These are phyloP conservation scores for Penicillium glabrum DNA, from an alignment of 2,329 filamentous ascomycete genomes.

Conservation along the genomic window DNA sequence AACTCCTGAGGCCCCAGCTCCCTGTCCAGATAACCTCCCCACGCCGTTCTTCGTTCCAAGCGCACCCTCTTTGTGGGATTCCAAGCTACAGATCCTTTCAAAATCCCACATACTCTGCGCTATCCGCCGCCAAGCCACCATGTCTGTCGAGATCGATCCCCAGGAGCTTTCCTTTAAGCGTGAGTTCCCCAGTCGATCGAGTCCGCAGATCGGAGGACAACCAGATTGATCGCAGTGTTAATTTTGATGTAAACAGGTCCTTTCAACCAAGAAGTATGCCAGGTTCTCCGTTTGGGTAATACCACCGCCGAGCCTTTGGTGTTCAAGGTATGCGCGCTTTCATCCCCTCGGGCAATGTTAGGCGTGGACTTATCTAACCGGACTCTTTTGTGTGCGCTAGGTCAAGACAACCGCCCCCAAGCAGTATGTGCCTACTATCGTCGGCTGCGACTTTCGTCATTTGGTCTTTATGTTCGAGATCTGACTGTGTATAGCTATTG, in stretches of 20 bases:
- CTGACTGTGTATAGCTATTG: slow-evolving; percentile 70
- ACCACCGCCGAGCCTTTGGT: slow-evolving; percentile 58
- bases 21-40: slow-evolving; percentile 17
- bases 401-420: slow-evolving; percentile 99
- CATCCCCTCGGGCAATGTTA: slow-evolving; percentile 7
- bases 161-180: slow-evolving; percentile 90
- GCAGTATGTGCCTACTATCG: slow-evolving; percentile 66
- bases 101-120: not conserved
- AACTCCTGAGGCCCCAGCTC: slow-evolving; percentile 21
- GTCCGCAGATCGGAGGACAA: not conserved
- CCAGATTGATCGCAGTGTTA: slow-evolving; percentile 17
- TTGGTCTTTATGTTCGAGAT: slow-evolving; percentile 3
- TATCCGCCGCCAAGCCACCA: slow-evolving; percentile 46
- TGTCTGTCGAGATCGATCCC: slow-evolving; percentile 95
- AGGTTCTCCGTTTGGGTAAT: slow-evolving; percentile 61
- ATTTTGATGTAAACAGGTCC: slow-evolving; percentile 49
- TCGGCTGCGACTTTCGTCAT: slow-evolving; percentile 2
- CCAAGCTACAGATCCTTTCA: not conserved
- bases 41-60: slow-evolving; percentile 4
- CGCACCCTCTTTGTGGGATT: slow-evolving; percentile 9
- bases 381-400: slow-evolving; percentile 46
- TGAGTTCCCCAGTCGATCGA: slow-evolving; percentile 42
- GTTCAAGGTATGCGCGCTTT: slow-evolving; percentile 57
- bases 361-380: slow-evolving; percentile 26
- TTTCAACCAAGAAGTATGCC: slow-evolving; percentile 64